Conservation (phyloP, 495 filamentous ascomycete species). For the Penicillium maclennaniae region DNA sequence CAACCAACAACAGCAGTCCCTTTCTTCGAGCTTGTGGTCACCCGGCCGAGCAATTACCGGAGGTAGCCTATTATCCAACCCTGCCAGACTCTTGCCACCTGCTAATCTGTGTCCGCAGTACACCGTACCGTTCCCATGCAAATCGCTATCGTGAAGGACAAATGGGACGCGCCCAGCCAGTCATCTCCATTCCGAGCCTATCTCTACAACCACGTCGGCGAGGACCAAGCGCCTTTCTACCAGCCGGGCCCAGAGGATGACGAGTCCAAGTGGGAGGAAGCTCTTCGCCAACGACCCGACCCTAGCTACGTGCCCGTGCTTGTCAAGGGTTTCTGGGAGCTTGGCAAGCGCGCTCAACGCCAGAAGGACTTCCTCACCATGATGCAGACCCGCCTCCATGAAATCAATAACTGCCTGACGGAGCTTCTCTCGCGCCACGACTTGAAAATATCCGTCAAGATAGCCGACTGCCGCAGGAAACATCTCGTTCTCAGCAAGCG, state of each 20-base stretch:
- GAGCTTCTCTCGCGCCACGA: constrained; percentile 78
- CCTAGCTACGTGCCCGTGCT: constrained; percentile 73
- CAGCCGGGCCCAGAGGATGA: constrained; percentile 73
- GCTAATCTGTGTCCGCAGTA: constrained; percentile 23
- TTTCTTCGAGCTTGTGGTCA: constrained; percentile 46
- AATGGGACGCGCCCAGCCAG: constrained; percentile 74
- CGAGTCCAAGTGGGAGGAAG: constrained; percentile 87
- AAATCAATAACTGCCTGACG: constrained; percentile 82
- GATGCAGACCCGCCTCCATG: constrained; percentile 78
- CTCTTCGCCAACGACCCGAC: constrained; percentile 75
- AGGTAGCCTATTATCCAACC: constrained; percentile 19
- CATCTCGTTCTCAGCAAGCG: constrained; percentile 78
- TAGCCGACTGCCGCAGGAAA: constrained; percentile 73
- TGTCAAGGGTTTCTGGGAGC: constrained; percentile 61
- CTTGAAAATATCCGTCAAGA: constrained; percentile 71
- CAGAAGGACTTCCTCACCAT: constrained; percentile 69
- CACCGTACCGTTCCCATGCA: constrained; percentile 85
- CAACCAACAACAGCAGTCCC: constrained; percentile 39
- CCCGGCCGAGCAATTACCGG: constrained; percentile 46
- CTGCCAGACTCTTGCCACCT: constrained; percentile 3
- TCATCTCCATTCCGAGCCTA: constrained; percentile 83
- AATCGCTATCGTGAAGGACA: constrained; percentile 68
- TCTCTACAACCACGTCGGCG: constrained; percentile 87
- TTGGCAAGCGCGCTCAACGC: constrained; percentile 72
- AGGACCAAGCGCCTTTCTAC: constrained; percentile 76